Conservation (phyloP, 306 rosid species). For the Vicia faba region DNA sequence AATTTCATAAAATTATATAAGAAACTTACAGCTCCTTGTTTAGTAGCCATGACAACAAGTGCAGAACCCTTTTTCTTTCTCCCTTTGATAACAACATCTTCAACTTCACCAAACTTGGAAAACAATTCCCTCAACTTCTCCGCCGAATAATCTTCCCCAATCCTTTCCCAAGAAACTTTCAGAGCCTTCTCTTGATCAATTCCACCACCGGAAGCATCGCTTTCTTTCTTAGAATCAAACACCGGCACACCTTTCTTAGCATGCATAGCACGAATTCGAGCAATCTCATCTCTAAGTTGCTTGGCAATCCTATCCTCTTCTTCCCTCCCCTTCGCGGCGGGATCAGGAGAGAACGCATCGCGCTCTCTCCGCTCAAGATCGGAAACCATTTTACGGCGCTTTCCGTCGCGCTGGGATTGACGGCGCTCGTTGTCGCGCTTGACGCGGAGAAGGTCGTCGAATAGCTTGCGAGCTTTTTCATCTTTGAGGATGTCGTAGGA, state of each 20-base stretch:
- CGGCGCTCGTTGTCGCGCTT: slow-evolving; percentile 74
- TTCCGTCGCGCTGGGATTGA: slow-evolving; percentile 65
- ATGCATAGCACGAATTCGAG: slow-evolving; percentile 74
- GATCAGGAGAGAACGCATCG: slow-evolving; percentile 60
- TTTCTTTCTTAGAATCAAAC: slow-evolving; percentile 28
- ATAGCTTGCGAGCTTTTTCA: slow-evolving; percentile 73
- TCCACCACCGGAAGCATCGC: slow-evolving; percentile 10
- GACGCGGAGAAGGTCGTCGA: slow-evolving; percentile 71
- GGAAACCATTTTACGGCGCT: slow-evolving; percentile 79
- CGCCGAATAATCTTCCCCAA: slow-evolving; percentile 77
- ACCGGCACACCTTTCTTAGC: slow-evolving; percentile 46
- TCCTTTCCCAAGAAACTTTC: slow-evolving; percentile 90
- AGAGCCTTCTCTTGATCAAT: slow-evolving; percentile 72
- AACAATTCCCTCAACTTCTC: slow-evolving; percentile 70
- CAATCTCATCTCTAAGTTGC: slow-evolving; percentile 76
- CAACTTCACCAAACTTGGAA: slow-evolving; percentile 76
- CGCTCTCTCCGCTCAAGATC: slow-evolving; percentile 87
- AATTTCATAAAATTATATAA: too few species aligned
- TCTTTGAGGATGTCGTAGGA: slow-evolving; percentile 87
- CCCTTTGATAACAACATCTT: slow-evolving; percentile 83
- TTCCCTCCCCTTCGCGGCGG: slow-evolving; percentile 50
- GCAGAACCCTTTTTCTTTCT: slow-evolving; percentile 86
- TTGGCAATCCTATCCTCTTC: slow-evolving; percentile 77
- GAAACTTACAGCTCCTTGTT: slow-evolving; percentile 79
- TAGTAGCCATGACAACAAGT: slow-evolving; percentile 75